Conservation (phyloP, 2,329 filamentous ascomycete genomes). For the Apiospora arundinis region DNA sequence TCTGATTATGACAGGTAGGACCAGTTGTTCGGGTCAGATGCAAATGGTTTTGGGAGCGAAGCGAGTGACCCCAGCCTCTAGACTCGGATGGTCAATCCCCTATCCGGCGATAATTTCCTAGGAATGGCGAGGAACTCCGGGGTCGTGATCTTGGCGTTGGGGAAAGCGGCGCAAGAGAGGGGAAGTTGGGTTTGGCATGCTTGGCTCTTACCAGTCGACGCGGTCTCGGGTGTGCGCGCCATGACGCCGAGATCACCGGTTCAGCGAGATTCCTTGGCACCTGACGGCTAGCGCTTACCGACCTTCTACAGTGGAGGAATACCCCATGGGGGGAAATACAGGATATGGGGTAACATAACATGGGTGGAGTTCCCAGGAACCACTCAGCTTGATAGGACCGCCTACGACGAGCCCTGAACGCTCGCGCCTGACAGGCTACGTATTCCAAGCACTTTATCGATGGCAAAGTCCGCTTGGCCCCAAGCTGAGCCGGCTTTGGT, state of each 20-base stretch:
- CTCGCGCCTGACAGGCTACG: neutral
- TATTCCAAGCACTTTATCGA: neutral
- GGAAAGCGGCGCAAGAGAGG: neutral
- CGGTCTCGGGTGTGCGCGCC: neutral
- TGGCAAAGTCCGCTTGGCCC: neutral
- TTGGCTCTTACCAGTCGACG: neutral
- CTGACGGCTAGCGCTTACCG: conserved; percentile 7
- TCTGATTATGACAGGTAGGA: neutral
- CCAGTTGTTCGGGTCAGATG: neutral
- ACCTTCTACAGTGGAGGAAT: neutral
- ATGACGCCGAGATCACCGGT: neutral
- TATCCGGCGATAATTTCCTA: neutral
- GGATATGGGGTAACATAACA: neutral
- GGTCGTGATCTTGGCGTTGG: neutral
- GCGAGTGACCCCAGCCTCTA: neutral
- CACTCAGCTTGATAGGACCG: neutral
- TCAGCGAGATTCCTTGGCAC: neutral
- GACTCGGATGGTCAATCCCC: neutral
- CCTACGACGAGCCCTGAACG: neutral
- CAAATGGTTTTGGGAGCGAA: neutral
- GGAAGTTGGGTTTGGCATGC: neutral
- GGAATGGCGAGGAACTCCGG: neutral
- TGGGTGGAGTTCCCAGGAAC: neutral
- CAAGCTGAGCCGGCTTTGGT: neutral
- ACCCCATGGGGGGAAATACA: neutral